Evolutionary conservation across 371 early-diverging fungal species (phyloP), one percentile per base, ranked within the genome.

Genomic region (Lichtheimia corymbifera): DNA sequence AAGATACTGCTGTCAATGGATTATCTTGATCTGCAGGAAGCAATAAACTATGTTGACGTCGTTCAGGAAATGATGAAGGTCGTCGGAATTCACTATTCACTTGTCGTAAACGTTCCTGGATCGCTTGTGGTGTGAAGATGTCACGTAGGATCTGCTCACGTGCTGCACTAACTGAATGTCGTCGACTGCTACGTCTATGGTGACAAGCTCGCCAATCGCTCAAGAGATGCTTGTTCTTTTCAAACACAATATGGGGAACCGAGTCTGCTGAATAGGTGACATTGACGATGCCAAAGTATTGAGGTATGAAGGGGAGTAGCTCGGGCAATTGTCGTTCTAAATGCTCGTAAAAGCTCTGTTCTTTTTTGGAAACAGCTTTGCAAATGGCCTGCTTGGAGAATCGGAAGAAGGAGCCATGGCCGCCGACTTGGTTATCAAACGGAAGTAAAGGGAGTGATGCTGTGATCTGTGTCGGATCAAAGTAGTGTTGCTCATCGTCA

Each of bases 241-340:
- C 91, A 55, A 93, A 83, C 11, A 90, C 78, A 15, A 93, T 89
- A 69, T 84, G 87, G 2, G 90, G 90, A 1, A 84, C 76, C n/a
- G 63, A 70, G n/a, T 74, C 73, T 6, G 65, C 65, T 7, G 72
- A 64, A 50, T 68, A 94, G 3, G 92, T 92, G 57, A 97, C 96
- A 68, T 96, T 97, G 25, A 98, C 79, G 0, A 94, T 90, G 17
- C 98, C 97, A 63, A 96, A 74, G 68, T 96, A 98, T 41, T 89
- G 89, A 6, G 97, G 92, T 15, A 93, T 88, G 69, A 95, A 98
- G 3, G 87, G 89, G 45, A 91, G 72, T 24, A 97, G 76, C 58
- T 91, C 86, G 5, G 93, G 91, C 63, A 93, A 91, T 30, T 83
- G 71, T 22, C 79, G 68, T 58, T 92, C 93, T 14, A 97, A 73